These are phyloP conservation scores for Microdochium nivale DNA, from an alignment of 2,329 filamentous ascomycete species.

Conservation along the genomic window DNA sequence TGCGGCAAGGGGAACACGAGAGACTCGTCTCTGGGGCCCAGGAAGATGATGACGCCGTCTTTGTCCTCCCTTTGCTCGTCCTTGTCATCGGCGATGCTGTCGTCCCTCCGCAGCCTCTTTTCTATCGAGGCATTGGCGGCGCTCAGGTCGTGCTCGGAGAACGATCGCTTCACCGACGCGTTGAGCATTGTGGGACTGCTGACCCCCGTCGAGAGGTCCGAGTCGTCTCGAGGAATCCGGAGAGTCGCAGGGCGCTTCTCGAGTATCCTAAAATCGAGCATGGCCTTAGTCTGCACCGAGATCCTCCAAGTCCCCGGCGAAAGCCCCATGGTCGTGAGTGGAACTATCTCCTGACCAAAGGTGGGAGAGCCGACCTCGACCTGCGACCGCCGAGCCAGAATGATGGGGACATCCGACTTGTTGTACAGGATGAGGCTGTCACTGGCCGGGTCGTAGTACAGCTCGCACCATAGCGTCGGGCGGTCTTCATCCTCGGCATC, in stretches of 20 bases:
- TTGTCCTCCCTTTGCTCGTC: constrained; percentile 19
- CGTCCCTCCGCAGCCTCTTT: constrained; percentile 31
- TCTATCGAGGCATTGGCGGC: constrained; percentile 19
- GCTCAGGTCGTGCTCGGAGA: constrained; percentile 34
- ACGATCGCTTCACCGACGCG: constrained; percentile 42
- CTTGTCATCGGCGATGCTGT: constrained; percentile 14
- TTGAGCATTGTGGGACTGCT: constrained; percentile 26
- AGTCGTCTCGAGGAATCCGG: constrained; percentile 20
- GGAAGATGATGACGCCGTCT: constrained; percentile 47
- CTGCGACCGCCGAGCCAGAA: constrained; percentile 35
- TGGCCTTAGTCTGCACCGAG: constrained; percentile 35
- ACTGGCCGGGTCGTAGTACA: constrained; percentile 51
- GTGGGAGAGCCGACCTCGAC: constrained; percentile 29
- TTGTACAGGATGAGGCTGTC: constrained; percentile 50
- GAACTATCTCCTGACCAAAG: constrained; percentile 34
- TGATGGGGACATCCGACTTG: constrained; percentile 44
- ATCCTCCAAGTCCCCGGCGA: constrained; percentile 50
- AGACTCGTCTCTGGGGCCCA: constrained; percentile 38
- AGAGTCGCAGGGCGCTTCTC: constrained; percentile 41
- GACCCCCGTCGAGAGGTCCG: constrained; percentile 14
- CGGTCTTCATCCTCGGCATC: constrained; percentile 33
- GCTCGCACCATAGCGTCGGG: constrained; percentile 48
- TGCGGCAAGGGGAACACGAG: constrained; percentile 44
- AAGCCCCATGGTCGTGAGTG: constrained; percentile 34
- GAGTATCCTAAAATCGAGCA: constrained; percentile 49